Conservation (phyloP, 805 yeast genomes). For the Schwanniomyces polymorphus region DNA sequence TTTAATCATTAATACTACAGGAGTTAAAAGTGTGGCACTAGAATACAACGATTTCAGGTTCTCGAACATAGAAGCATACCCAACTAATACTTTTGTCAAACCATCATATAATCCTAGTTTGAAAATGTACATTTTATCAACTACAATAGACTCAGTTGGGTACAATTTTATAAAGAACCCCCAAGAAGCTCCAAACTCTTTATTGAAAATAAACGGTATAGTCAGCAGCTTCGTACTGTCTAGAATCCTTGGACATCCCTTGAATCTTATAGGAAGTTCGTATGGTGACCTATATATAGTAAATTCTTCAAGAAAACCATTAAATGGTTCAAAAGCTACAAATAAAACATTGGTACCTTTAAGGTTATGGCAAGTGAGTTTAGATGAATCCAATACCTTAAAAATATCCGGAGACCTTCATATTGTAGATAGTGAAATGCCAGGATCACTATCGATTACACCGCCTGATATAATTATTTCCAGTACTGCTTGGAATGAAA, state of each 20-base stretch:
- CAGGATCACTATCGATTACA: constrained; percentile 31
- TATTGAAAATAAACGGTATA: constrained; percentile 31
- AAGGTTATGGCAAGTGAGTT: constrained; percentile 30
- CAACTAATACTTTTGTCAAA: constrained; percentile 21
- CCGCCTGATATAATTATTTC: constrained; percentile 54
- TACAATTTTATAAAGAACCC: constrained; percentile 31
- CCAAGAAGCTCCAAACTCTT: constrained; percentile 30
- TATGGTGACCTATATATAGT: constrained; percentile 37
- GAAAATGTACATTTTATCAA: constrained; percentile 24
- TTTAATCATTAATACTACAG: constrained; percentile 30
- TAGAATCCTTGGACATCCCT: constrained; percentile 37
- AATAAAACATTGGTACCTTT: constrained; percentile 42
- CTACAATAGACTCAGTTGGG: constrained; percentile 27
- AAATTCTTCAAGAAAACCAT: constrained; percentile 37
- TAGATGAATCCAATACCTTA: constrained; percentile 11
- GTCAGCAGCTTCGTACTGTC: constrained; percentile 28
- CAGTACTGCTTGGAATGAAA: constrained; percentile 59
- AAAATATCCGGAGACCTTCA: constrained; percentile 27
- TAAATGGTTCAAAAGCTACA: constrained; percentile 33
- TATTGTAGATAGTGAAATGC: constrained; percentile 27
- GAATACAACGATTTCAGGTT: constrained; percentile 28
- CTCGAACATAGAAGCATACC: constrained; percentile 23
- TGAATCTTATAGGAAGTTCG: constrained; percentile 31
- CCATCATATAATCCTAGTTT: constrained; percentile 30
- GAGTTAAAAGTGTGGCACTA: constrained; percentile 22